Conservation (phyloP, 257 asterid genomes). For the Forsythia viridissima region DNA sequence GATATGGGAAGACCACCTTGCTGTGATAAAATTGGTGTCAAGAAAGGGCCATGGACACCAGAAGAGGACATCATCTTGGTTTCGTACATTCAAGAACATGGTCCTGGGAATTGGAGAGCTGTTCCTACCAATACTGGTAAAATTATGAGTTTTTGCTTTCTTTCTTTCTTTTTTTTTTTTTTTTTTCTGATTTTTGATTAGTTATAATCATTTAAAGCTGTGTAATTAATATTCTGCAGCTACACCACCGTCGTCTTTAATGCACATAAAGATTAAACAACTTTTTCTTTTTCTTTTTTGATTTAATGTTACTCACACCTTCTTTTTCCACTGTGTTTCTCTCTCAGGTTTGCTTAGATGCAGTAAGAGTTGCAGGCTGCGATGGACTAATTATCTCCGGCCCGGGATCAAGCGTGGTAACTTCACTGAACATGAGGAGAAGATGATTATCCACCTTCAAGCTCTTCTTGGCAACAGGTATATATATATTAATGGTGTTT, state of each 20-base stretch:
- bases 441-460: slow-evolving; percentile 74
- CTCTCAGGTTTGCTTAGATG: slow-evolving; percentile 61
- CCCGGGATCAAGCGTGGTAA: slow-evolving; percentile 74
- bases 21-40: slow-evolving; percentile 59
- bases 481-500: neutral
- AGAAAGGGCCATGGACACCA: slow-evolving; percentile 85
- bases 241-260: slow-evolving; percentile 34
- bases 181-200: slow-evolving; percentile 23
- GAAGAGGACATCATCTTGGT: slow-evolving; percentile 74
- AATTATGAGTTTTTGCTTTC: neutral
- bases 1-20: slow-evolving; percentile 77
- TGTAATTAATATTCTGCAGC: slow-evolving; percentile 37
- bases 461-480: slow-evolving; percentile 79
- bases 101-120: slow-evolving; percentile 74
- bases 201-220: slow-evolving; percentile 47
- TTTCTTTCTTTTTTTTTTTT: neutral
- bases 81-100: slow-evolving; percentile 74
- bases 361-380: slow-evolving; percentile 75
- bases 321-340: neutral
- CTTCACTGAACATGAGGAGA: slow-evolving; percentile 66
- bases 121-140: slow-evolving; percentile 77
- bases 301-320: neutral
- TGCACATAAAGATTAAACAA: slow-evolving; percentile 22
- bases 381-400: slow-evolving; percentile 85
- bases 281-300: neutral